A percentile compares a stretch with the other conserved stretches of the same genome.
Evolutionary conservation across 306 rosid genomes (phyloP).

Genomic region (Lathyrus sativus): DNA sequence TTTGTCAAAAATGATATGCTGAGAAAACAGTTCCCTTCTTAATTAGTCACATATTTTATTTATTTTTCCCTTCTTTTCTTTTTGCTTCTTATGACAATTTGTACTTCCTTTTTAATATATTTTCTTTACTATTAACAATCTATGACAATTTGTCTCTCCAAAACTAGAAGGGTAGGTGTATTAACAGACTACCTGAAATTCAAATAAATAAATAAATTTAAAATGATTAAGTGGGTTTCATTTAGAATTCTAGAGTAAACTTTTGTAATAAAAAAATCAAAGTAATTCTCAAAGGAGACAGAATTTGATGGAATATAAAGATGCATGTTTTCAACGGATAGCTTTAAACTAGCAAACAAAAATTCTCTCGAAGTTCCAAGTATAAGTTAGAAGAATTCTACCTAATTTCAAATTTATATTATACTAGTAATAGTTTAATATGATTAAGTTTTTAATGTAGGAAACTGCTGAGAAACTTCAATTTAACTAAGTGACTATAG

Average conservation of each 20-base stretch:
- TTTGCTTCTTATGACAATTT: background rate
- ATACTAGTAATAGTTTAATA: constrained; percentile 23
- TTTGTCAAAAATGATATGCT: constrained; percentile 61
- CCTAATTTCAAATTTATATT: constrained; percentile 50
- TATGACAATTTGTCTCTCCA: background rate
- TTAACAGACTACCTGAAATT: background rate
- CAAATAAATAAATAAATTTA: background rate
- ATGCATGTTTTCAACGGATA: constrained; percentile 22
- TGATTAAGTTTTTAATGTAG: constrained; percentile 34
- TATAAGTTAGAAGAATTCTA: constrained; percentile 50
- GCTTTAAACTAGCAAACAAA: constrained; percentile 51
- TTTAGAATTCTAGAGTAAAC: background rate
- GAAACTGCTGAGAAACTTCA: constrained; percentile 18
- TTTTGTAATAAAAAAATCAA: constrained; percentile 34
- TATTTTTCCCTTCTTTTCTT: background rate
- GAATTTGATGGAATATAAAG: constrained; percentile 23
- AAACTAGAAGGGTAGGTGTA: constrained; percentile 1
- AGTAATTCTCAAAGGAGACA: constrained; percentile 31
- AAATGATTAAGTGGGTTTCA: constrained; percentile 1
- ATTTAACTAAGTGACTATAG: constrained; percentile 6
- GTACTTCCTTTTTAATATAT: background rate
- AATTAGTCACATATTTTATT: background rate
- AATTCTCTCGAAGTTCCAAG: constrained; percentile 54
- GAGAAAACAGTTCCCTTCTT: background rate
- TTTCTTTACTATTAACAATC: background rate